Conservation (phyloP, 768 basidiomycete species). For the Tephrocybe sp. region DNA sequence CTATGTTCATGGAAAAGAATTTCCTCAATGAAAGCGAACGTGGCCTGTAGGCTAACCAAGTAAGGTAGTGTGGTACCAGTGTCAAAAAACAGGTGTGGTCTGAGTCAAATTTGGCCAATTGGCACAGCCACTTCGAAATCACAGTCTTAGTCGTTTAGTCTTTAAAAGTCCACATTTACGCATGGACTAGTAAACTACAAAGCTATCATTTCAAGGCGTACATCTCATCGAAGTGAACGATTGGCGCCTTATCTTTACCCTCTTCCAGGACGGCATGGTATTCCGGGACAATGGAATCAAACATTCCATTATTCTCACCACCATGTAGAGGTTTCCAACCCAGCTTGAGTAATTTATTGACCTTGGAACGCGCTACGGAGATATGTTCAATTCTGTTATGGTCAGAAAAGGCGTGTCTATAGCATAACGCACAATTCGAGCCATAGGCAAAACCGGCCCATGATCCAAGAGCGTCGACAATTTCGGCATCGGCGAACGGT, state of each 20-base stretch:
- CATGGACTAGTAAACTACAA: background rate
- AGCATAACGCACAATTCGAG: constrained; percentile 10
- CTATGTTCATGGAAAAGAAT: no score
- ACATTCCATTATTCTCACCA: constrained; percentile 13
- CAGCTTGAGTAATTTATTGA: constrained; percentile 12
- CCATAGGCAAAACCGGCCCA: constrained; percentile 17
- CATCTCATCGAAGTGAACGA: constrained; percentile 20
- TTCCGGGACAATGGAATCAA: constrained; percentile 16
- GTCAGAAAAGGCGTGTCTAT: background rate
- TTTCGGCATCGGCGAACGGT: constrained; percentile 8
- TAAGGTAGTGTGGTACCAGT: no score
- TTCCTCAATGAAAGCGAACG: no score
- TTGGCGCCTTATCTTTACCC: constrained; percentile 14
- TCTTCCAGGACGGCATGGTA: constrained; percentile 14
- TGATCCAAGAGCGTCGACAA: constrained; percentile 9
- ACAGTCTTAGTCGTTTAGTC: background rate
- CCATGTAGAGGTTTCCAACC: constrained; percentile 16
- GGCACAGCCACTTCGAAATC: background rate
- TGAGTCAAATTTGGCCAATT: background rate
- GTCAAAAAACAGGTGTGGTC: no score
- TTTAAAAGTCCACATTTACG: no score
- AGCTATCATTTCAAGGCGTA: constrained; percentile 14
- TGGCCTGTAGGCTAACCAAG: no score
- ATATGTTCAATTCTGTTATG: background rate
- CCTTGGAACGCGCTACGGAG: constrained; percentile 13